These are phyloP conservation scores for Protomyces arabidopsidicola DNA, from an alignment of 1,139 yeast genomes.

Conservation along the genomic window DNA sequence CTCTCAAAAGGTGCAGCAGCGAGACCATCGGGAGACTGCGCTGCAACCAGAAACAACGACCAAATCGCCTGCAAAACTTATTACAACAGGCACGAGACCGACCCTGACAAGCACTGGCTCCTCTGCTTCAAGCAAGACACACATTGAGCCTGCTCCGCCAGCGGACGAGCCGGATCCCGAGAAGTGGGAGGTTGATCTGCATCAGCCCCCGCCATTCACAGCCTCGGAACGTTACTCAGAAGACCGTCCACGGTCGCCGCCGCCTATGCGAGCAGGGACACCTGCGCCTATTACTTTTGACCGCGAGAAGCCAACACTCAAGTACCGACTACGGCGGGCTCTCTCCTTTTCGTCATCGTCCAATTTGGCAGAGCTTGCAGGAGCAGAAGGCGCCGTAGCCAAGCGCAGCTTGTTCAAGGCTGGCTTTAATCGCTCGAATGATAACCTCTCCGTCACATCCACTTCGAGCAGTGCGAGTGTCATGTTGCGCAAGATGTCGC, in stretches of 20 bases:
- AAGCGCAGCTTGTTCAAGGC: background rate
- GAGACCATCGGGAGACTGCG: no score
- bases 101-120: no score
- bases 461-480: slow-evolving; percentile 28
- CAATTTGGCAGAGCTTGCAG: background rate
- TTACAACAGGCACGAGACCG: no score
- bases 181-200: background rate
- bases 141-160: background rate
- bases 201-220: background rate
- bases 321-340: slow-evolving; percentile 18
- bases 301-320: background rate
- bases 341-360: slow-evolving; percentile 19
- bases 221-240: background rate
- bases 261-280: slow-evolving; percentile 4
- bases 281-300: background rate
- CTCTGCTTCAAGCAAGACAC: background rate
- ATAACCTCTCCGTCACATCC: slow-evolving; percentile 28
- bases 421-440: slow-evolving; percentile 2
- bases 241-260: background rate
- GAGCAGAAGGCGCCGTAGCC: background rate
- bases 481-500: slow-evolving; percentile 26
- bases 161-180: background rate
- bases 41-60: no score
- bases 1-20: background rate
- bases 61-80: no score